These are phyloP conservation scores for Corymbia calophylla DNA, from an alignment of 441 rosid genomes.

Conservation along the genomic window DNA sequence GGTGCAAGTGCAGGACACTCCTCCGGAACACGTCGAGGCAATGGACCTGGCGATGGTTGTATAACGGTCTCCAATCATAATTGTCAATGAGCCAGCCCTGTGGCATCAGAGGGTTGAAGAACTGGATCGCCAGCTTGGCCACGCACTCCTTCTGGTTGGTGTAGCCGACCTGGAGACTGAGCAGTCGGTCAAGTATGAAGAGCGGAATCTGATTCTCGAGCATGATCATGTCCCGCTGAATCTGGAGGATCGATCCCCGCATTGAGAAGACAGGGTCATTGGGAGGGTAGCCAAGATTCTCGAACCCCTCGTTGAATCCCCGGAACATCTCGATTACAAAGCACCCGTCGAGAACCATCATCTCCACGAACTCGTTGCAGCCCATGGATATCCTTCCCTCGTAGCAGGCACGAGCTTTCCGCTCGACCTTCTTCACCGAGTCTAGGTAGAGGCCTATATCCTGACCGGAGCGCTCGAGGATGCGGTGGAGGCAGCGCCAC, in stretches of 20 bases:
- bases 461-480: constrained; percentile 47
- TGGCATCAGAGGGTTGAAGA: constrained; percentile 76
- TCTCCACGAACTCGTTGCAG: constrained; percentile 71
- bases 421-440: constrained; percentile 57
- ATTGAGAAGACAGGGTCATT: constrained; percentile 81
- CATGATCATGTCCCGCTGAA: constrained; percentile 90
- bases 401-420: constrained; percentile 59
- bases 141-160: constrained; percentile 51
- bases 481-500: constrained; percentile 59
- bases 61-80: too few relatives aligned
- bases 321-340: constrained; percentile 67
- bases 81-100: too few relatives aligned
- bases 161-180: constrained; percentile 51
- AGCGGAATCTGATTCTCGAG: constrained; percentile 80
- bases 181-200: constrained; percentile 55
- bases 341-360: constrained; percentile 87
- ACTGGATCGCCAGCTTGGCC: constrained; percentile 48
- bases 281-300: constrained; percentile 54
- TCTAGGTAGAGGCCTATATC: constrained; percentile 46
- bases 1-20: too few relatives aligned
- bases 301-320: constrained; percentile 68
- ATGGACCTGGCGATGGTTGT: too few relatives aligned
- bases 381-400: constrained; percentile 42
- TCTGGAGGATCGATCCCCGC: constrained; percentile 81
- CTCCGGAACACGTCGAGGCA: too few relatives aligned